A percentile compares a stretch with the other conserved stretches of the same genome.
Conservation (phyloP, 345 rosid genomes). For the Angophora floribunda region DNA sequence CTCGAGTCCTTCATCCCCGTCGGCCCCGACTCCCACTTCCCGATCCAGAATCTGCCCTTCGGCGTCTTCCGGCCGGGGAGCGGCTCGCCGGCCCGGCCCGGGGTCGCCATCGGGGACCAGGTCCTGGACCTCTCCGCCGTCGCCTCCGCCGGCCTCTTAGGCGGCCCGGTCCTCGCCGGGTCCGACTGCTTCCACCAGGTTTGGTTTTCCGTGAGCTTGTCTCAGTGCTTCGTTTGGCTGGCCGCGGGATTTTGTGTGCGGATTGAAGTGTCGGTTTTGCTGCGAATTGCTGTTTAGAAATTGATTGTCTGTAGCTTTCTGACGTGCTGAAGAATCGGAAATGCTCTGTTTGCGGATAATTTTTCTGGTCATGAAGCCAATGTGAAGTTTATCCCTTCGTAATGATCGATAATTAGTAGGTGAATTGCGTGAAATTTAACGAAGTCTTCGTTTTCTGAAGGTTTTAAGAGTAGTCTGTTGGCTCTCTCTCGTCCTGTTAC, state of each 20-base stretch:
- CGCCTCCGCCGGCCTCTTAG: constrained; percentile 68
- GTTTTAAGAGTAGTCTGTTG: background rate
- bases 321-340: background rate
- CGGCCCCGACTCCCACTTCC: constrained; percentile 64
- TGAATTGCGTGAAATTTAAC: background rate
- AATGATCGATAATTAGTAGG: background rate
- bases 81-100: constrained; percentile 51
- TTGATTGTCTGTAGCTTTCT: background rate
- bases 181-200: constrained; percentile 93
- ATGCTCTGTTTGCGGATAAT: background rate
- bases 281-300: background rate
- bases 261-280: background rate
- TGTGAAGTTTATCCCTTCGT: background rate
- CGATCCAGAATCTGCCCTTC: constrained; percentile 91
- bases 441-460: background rate
- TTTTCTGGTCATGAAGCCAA: background rate
- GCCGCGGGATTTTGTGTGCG: background rate
- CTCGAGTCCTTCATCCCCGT: constrained; percentile 63
- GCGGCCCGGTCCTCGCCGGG: constrained; percentile 47
- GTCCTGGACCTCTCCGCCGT: constrained; percentile 74
- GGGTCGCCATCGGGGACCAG: constrained; percentile 73
- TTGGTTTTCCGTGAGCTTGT: background rate
- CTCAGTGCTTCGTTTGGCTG: background rate
- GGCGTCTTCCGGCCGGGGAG: constrained; percentile 70
- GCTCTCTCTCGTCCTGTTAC: background rate